Conservation (phyloP, 2,329 filamentous ascomycete genomes). For the Fusarium clavum region DNA sequence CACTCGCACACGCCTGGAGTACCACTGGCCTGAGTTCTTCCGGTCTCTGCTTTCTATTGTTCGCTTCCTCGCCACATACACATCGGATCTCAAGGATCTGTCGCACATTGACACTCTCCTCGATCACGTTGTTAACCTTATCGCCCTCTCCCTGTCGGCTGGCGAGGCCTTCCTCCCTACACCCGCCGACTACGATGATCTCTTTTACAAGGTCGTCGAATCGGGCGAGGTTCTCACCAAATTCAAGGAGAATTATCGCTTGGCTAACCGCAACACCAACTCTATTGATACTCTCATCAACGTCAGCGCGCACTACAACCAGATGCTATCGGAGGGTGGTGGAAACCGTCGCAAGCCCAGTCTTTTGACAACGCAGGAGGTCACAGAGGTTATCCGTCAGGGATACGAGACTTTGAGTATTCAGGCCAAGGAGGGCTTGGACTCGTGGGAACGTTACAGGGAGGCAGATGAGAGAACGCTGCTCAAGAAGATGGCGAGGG, state of each 20-base stretch:
- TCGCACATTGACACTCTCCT: constrained; percentile 79
- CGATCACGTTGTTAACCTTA: constrained; percentile 81
- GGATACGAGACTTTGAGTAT: constrained; percentile 96
- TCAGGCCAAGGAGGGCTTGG: constrained; percentile 86
- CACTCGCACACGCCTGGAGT: constrained; percentile 81
- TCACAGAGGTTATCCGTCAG: constrained; percentile 92
- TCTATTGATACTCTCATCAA: constrained; percentile 87
- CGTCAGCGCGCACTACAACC: constrained; percentile 87
- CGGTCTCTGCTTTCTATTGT: constrained; percentile 87
- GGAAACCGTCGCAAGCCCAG: constrained; percentile 62
- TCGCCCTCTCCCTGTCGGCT: constrained; percentile 84
- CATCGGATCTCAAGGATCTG: constrained; percentile 77
- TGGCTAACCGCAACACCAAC: constrained; percentile 68
- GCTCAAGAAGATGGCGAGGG: constrained; percentile 87
- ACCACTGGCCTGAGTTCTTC: constrained; percentile 98
- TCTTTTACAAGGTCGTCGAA: constrained; percentile 99
- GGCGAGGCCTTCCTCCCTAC: constrained; percentile 93
- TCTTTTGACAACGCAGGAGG: constrained; percentile 83
- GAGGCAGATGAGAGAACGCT: constrained; percentile 87
- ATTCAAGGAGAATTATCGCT: constrained; percentile 81
- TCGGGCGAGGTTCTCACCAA: constrained; percentile 83
- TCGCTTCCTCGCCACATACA: constrained; percentile 90
- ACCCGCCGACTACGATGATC: constrained; percentile 88
- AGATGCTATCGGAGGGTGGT: constrained; percentile 73
- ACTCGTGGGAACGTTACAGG: constrained; percentile 85